Evolutionary conservation across 208 protist genomes (phyloP), one percentile per base, ranked within the genome.

Genomic region (Balamuthia mandrillaris): DNA sequence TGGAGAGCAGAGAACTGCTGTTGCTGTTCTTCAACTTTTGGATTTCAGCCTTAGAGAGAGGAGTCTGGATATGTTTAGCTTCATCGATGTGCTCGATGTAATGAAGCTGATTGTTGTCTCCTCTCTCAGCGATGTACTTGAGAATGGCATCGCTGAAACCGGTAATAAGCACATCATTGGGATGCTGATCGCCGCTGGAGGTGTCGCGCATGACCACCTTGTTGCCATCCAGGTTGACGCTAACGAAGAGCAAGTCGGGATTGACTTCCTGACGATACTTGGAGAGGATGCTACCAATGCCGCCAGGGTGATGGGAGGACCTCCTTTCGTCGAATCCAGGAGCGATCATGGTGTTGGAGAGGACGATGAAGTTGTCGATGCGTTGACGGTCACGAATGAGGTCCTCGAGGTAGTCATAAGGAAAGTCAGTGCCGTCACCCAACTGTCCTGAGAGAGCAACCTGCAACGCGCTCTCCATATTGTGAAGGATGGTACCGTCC

Each of bases 111-210:
- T 68, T 68, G 18, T 70, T 70, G 81, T 78, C 77, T 37, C 81
- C 81, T 7, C 81, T 18, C 88, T 97, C 94, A 31, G 96, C 96
- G 42, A 98, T 92, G 79, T 97, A 94, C 39, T 94, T 92, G 27
- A 98, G 83, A 52, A 98, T 95, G 35, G 90, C 75, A 33, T 97
- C 96, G 78, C 89, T 95, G 87, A 97, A 98, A 37, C 96, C 97
- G 1, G 89, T 92, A 44, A 98, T 66, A 3, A 96, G 84, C 16
- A 97, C 84, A 75, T 98, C 95, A 63, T 97, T 97, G 84, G 86
- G 91, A 74, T 98, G 94, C 24, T 88, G 66, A n/a, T 16, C 45
- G 24, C 45, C 29, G 31, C 63, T 27, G 3, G 21, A 31, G 24
- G 74, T 31, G 0, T 39, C 21, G 16, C 6, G 27, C 1, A 5